Conservation (phyloP, 345 rosid genomes). For the Pelargonium nanum region DNA sequence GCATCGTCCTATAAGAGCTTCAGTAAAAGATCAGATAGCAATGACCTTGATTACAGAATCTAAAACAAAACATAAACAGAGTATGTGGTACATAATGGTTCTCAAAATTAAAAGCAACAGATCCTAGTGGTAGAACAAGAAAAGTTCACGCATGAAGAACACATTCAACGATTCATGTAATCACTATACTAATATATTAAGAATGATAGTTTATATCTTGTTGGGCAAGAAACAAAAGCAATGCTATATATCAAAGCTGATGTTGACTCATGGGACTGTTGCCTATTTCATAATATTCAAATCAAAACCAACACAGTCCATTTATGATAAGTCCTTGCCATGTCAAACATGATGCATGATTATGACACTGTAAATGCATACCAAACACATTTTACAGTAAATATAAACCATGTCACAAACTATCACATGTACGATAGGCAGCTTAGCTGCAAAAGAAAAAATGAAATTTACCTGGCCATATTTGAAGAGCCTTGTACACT, state of each 20-base stretch:
- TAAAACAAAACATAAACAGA: background rate
- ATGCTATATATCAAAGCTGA: background rate
- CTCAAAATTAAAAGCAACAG: background rate
- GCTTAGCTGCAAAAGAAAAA: background rate
- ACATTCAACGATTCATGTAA: no score
- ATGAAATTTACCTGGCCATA: constrained; percentile 54
- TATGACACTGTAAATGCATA: background rate
- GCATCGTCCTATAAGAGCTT: background rate
- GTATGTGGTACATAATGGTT: background rate
- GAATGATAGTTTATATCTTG: no score
- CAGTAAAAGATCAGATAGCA: no score
- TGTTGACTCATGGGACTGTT: background rate
- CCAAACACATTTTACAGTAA: background rate
- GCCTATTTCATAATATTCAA: background rate
- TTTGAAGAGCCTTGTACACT: constrained; percentile 67
- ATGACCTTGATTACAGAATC: background rate
- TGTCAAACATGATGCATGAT: background rate
- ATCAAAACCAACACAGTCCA: background rate
- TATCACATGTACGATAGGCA: constrained; percentile 1
- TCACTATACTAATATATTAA: no score
- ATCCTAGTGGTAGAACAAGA: background rate
- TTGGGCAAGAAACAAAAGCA: background rate
- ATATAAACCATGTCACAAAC: background rate
- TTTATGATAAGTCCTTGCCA: background rate
- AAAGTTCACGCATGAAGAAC: background rate